These are phyloP conservation scores for Silene latifolia DNA, from an alignment of 148 eudicot genomes.

Conservation along the genomic window DNA sequence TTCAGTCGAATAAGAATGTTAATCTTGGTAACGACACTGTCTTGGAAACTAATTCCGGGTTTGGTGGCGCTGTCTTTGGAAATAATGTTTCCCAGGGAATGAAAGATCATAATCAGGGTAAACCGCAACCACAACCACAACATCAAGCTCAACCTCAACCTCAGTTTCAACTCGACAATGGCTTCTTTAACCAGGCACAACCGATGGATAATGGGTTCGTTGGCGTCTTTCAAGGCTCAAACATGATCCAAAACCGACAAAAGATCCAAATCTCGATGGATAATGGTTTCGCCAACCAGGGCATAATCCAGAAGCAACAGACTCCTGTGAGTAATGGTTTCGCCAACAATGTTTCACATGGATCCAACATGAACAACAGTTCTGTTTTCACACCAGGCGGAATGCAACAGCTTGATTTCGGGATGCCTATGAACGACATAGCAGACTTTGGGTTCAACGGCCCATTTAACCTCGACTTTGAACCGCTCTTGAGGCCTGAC, in stretches of 20 bases:
- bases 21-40: constrained; percentile 7
- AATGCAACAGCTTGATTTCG: constrained; percentile 33
- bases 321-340: constrained; percentile 14
- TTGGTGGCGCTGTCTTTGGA: constrained; percentile 22
- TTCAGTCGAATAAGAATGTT: constrained; percentile 20
- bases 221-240: constrained; percentile 8
- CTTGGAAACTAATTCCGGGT: constrained; percentile 19
- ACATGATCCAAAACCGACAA: constrained; percentile 10
- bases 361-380: constrained; percentile 16
- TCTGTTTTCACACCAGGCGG: constrained; percentile 26
- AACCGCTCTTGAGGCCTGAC: constrained; percentile 31
- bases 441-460: constrained; percentile 31
- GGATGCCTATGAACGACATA: constrained; percentile 25
- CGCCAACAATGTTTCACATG: constrained; percentile 20
- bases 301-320: background rate
- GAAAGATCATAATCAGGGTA: constrained; percentile 15
- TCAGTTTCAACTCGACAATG: constrained; percentile 27
- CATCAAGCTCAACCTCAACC: constrained; percentile 8
- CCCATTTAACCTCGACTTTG: constrained; percentile 35
- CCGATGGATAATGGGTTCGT: constrained; percentile 21
- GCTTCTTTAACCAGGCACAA: constrained; percentile 11
- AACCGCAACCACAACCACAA: constrained; percentile 21
- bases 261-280: constrained; percentile 11
- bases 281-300: constrained; percentile 11
- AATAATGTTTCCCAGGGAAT: constrained; percentile 24